Conservation (phyloP, 1,139 yeast species). For the Blastobotrys illinoisensis region DNA sequence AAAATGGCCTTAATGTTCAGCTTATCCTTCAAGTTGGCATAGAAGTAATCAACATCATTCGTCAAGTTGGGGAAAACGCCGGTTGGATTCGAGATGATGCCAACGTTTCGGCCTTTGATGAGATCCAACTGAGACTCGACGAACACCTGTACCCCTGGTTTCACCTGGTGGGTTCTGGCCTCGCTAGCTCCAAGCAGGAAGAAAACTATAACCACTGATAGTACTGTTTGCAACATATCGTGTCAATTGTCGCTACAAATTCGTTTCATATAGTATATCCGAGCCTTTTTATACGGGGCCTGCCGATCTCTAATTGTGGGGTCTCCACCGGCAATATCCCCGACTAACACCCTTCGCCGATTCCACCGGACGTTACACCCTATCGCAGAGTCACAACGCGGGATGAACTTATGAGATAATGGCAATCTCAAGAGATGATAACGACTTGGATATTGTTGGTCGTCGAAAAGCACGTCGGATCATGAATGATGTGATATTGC, state of each 20-base stretch:
- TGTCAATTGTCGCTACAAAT: background rate
- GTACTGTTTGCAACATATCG: background rate
- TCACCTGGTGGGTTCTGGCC: background rate
- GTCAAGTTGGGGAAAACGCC: constrained; percentile 13
- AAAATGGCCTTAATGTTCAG: constrained; percentile 13
- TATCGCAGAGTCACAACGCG: background rate
- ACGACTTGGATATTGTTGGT: no score
- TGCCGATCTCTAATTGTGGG: background rate
- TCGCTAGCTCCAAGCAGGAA: constrained; percentile 1
- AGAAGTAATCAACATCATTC: constrained; percentile 10
- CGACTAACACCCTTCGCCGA: background rate
- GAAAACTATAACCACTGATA: background rate
- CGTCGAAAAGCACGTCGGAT: no score
- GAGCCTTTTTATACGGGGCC: background rate
- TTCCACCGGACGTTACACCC: background rate
- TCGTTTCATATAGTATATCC: background rate
- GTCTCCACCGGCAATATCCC: background rate
- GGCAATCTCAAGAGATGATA: no score
- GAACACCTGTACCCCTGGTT: constrained; percentile 3
- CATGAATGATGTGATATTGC: no score
- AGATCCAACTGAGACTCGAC: constrained; percentile 8
- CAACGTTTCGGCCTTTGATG: constrained; percentile 12
- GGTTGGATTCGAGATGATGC: constrained; percentile 15
- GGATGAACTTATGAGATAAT: background rate
- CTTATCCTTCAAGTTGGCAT: background rate